A percentile compares a stretch with the other conserved stretches of the same genome.
Evolutionary conservation across 2,329 filamentous ascomycete genomes (phyloP).

Genomic region (Waltergamsia citrina): DNA sequence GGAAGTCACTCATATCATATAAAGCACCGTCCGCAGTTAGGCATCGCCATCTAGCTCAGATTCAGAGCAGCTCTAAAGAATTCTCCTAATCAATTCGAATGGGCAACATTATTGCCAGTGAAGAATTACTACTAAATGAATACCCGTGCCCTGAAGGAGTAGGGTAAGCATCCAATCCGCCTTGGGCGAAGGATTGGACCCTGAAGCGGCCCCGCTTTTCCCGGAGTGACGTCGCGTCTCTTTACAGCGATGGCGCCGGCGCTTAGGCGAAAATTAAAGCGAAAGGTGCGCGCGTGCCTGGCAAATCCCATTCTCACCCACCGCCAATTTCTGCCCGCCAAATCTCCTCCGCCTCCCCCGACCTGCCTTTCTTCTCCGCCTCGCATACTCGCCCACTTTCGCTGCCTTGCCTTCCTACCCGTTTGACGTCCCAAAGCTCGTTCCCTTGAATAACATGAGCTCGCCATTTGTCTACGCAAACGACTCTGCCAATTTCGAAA

Average conservation of each 20-base stretch:
- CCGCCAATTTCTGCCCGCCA: conserved; percentile 3
- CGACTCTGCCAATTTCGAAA: conserved; percentile 1
- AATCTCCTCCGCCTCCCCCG: not conserved
- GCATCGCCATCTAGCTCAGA: too few species aligned
- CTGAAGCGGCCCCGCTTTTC: not conserved
- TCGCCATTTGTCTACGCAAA: not conserved
- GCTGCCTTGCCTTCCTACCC: not conserved
- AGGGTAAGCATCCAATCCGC: not conserved
- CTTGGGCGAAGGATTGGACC: not conserved
- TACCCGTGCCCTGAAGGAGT: not conserved
- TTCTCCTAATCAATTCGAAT: too few species aligned
- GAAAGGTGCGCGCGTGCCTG: too few species aligned
- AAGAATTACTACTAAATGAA: too few species aligned
- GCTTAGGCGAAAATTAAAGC: too few species aligned
- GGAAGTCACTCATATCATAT: too few species aligned
- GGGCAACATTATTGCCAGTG: too few species aligned
- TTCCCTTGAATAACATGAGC: not conserved
- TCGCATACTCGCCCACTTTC: not conserved
- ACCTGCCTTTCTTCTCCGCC: not conserved
- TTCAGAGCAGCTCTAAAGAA: too few species aligned
- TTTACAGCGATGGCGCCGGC: too few species aligned
- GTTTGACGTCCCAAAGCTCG: too few species aligned
- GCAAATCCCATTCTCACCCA: too few species aligned
- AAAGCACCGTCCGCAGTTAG: too few species aligned
- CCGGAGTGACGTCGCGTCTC: not conserved